Evolutionary conservation across 768 basidiomycete species (phyloP).

Genomic region (Tephrocybe sp.): DNA sequence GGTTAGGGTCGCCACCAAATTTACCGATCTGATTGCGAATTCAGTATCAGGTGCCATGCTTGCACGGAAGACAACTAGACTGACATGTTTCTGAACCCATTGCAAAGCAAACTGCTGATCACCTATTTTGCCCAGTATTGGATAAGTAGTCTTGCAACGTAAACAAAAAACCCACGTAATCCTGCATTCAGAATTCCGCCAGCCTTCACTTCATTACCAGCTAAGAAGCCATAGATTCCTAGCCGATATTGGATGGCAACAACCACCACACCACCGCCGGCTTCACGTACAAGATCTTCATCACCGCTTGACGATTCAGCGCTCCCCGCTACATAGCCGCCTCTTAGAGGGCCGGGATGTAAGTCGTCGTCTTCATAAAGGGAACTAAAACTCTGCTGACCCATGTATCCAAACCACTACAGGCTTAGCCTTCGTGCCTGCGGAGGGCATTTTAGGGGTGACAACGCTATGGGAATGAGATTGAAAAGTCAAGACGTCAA

Average conservation of each 20-base stretch:
- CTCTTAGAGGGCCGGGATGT: conserved; percentile 1
- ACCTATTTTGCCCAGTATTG: conserved; percentile 9
- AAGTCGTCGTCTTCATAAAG: neutral
- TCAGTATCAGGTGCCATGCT: neutral
- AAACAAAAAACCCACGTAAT: conserved; percentile 21
- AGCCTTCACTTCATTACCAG: conserved; percentile 29
- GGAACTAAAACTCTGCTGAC: conserved; percentile 9
- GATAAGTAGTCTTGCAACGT: neutral
- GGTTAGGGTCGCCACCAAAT: conserved; percentile 24
- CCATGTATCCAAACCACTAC: conserved; percentile 26
- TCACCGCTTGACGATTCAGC: conserved; percentile 6
- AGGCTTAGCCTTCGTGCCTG: conserved; percentile 12
- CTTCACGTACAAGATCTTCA: conserved; percentile 17
- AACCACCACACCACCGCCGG: conserved; percentile 20
- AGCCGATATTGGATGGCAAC: conserved; percentile 28
- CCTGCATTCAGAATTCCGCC: conserved; percentile 33
- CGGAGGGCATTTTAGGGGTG: neutral
- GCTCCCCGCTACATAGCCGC: conserved; percentile 9
- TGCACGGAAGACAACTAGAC: neutral
- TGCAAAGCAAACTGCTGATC: conserved; percentile 25
- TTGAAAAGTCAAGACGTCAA: too few relatives aligned
- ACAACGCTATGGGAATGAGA: neutral
- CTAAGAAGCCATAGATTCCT: conserved; percentile 30
- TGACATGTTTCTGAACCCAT: conserved; percentile 24
- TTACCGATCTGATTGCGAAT: conserved; percentile 19